Conservation (phyloP, 1,284 basidiomycete genomes). For the Ustilago nuda region DNA sequence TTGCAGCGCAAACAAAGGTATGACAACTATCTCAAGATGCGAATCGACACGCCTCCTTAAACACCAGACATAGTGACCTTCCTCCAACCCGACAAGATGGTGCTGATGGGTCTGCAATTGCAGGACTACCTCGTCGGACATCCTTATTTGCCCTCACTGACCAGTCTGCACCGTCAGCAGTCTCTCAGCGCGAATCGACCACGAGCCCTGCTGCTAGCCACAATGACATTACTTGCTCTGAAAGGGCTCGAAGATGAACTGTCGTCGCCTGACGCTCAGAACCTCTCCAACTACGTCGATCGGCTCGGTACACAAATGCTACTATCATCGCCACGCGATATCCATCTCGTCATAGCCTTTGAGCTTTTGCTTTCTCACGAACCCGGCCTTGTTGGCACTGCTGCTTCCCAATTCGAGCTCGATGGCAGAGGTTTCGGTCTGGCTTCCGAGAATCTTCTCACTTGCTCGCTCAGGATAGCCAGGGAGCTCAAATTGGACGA, state of each 20-base stretch:
- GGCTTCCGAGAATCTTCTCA: slow-evolving; percentile 37
- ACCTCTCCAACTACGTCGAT: slow-evolving; percentile 19
- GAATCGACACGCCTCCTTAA: slow-evolving; percentile 22
- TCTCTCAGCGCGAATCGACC: slow-evolving; percentile 1
- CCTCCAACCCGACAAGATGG: background rate
- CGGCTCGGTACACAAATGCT: slow-evolving; percentile 30
- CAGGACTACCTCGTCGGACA: slow-evolving; percentile 29
- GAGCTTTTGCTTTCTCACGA: slow-evolving; percentile 34
- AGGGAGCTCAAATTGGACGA: slow-evolving; percentile 24
- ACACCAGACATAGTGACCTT: slow-evolving; percentile 22
- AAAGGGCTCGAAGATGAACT: slow-evolving; percentile 14
- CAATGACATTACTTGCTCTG: slow-evolving; percentile 19
- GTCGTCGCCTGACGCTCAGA: slow-evolving; percentile 15
- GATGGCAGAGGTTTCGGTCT: slow-evolving; percentile 27
- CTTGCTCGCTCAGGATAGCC: slow-evolving; percentile 27
- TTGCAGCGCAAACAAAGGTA: slow-evolving; percentile 12
- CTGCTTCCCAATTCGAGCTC: slow-evolving; percentile 20
- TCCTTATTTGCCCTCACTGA: slow-evolving; percentile 26
- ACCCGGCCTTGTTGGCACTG: slow-evolving; percentile 33
- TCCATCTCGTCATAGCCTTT: slow-evolving; percentile 31
- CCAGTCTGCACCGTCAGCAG: slow-evolving; percentile 14
- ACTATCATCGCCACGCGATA: slow-evolving; percentile 22
- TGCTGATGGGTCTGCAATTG: slow-evolving; percentile 10
- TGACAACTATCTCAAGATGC: slow-evolving; percentile 17
- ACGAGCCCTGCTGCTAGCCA: slow-evolving; percentile 28